A percentile compares a stretch with the other conserved stretches of the same genome.
These are phyloP conservation scores for Lentinula detonsa DNA, from an alignment of 768 basidiomycete species.

Conservation along the genomic window DNA sequence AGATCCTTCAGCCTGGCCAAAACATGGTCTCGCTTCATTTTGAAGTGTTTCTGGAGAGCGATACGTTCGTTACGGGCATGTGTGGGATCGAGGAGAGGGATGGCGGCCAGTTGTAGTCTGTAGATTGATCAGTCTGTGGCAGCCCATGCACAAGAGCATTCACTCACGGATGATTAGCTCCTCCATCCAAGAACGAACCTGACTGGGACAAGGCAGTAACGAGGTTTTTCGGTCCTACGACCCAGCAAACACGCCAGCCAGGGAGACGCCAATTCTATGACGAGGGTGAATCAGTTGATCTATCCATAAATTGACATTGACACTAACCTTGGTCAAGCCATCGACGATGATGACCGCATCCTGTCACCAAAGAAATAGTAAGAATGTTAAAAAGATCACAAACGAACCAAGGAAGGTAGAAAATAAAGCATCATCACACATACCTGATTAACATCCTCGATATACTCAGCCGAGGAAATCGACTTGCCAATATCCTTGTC, in stretches of 20 bases:
- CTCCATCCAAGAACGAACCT: conserved; percentile 86
- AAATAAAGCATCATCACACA: conserved; percentile 7
- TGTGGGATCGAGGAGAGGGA: conserved; percentile 72
- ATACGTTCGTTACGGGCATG: conserved; percentile 69
- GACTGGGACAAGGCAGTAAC: conserved; percentile 90
- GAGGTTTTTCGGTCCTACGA: conserved; percentile 84
- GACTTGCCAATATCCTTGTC: conserved; percentile 70
- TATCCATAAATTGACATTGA: neutral
- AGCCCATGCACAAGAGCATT: neutral
- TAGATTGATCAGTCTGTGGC: neutral
- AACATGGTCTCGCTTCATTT: conserved; percentile 86
- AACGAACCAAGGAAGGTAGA: neutral
- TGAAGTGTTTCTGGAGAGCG: conserved; percentile 87
- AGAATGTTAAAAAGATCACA: neutral
- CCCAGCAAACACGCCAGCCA: conserved; percentile 94
- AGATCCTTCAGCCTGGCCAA: conserved; percentile 74
- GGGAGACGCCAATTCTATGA: conserved; percentile 88
- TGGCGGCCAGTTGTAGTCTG: conserved; percentile 83
- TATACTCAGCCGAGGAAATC: conserved; percentile 75
- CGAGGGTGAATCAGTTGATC: neutral
- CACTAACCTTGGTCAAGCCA: conserved; percentile 79
- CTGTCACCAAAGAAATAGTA: conserved; percentile 19
- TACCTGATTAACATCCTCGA: conserved; percentile 81
- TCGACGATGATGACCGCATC: conserved; percentile 85
- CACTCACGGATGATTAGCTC: conserved; percentile 85